A percentile compares a stretch with the other conserved stretches of the same genome.
phyloP scores from a whole-genome alignment of 1,139 yeast species.

The Debaryomycetaceae sp. region DNA sequence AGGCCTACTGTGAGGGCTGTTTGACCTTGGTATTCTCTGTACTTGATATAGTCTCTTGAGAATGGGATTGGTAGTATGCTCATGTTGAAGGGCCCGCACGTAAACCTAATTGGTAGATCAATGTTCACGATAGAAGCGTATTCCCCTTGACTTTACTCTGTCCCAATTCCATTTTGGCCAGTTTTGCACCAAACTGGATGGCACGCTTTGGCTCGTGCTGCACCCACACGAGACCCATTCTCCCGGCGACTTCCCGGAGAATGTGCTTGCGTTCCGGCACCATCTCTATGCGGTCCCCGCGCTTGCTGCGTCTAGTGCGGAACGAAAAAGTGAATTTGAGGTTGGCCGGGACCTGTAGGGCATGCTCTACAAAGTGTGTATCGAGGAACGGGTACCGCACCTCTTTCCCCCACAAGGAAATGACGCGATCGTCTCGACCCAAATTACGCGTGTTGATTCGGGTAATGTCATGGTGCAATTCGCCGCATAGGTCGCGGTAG shows the following conservation, averaged over 20 bases:
- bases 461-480: conserved; percentile 57
- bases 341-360: conserved; percentile 41
- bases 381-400: conserved; percentile 83
- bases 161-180: conserved; percentile 84
- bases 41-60: too few relatives aligned
- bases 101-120: too few relatives aligned
- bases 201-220: conserved; percentile 81
- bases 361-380: conserved; percentile 43
- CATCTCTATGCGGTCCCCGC: conserved; percentile 16
- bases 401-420: conserved; percentile 82
- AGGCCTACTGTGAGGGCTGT: too few relatives aligned
- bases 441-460: conserved; percentile 71
- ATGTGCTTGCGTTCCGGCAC: conserved; percentile 45
- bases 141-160: conserved; percentile 58
- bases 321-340: conserved; percentile 32
- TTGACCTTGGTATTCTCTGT: too few relatives aligned
- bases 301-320: conserved; percentile 18
- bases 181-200: conserved; percentile 89
- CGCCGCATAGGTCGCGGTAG: conserved; percentile 24
- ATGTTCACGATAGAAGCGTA: conserved; percentile 21
- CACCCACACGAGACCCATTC: conserved; percentile 44
- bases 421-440: conserved; percentile 86
- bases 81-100: too few relatives aligned
- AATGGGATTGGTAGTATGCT: too few relatives aligned
- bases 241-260: conserved; percentile 50